Conservation (phyloP, 768 basidiomycete genomes). For the Phaeolepiota aurea region DNA sequence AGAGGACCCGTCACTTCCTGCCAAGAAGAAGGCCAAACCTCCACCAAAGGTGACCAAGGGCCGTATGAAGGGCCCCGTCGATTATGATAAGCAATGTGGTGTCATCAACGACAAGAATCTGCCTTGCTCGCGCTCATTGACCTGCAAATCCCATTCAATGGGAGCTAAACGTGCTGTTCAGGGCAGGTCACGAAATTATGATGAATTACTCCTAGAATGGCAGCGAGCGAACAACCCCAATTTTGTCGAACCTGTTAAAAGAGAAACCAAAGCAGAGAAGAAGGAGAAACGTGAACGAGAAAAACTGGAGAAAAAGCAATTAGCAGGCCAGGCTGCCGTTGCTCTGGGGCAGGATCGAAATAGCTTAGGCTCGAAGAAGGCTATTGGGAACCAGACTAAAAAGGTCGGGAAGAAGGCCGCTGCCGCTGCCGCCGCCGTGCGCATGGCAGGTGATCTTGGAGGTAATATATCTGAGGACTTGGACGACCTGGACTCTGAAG, state of each 20-base stretch:
- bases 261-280: constrained; percentile 80
- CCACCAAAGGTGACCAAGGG: constrained; percentile 69
- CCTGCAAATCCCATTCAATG: constrained; percentile 98
- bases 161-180: constrained; percentile 89
- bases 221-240: constrained; percentile 82
- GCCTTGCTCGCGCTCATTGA: constrained; percentile 90
- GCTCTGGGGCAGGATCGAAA: constrained; percentile 47
- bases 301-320: constrained; percentile 74
- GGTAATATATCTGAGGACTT: constrained; percentile 64
- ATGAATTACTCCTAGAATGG: constrained; percentile 88
- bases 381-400: constrained; percentile 32
- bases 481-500: constrained; percentile 78
- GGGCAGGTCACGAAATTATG: constrained; percentile 78
- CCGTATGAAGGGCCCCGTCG: constrained; percentile 76
- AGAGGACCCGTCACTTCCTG: constrained; percentile 54
- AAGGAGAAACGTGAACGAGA: constrained; percentile 79
- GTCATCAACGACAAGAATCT: constrained; percentile 94
- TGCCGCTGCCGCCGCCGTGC: constrained; percentile 39
- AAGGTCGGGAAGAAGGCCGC: constrained; percentile 61
- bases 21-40: constrained; percentile 72
- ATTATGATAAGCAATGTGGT: constrained; percentile 89
- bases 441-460: constrained; percentile 38
- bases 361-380: constrained; percentile 32
- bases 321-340: constrained; percentile 62
- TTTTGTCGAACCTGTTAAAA: constrained; percentile 81